Percentiles rank a stretch among this genome's conserved stretches.
These are phyloP conservation scores for Dioscorea alata DNA, from an alignment of 106 monocot genomes.

Conservation along the genomic window DNA sequence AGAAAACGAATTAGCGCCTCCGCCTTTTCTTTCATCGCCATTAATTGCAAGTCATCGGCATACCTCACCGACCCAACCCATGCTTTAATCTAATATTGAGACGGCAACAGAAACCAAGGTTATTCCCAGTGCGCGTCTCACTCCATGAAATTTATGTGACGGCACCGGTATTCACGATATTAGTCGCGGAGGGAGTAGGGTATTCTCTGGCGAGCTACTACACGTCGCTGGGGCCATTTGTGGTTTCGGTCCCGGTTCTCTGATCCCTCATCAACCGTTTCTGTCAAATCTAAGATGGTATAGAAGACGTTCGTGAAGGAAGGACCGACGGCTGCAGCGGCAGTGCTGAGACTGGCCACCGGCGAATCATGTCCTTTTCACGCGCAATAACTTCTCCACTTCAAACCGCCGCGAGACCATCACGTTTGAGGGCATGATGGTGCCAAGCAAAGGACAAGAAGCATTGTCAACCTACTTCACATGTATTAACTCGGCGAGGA, in stretches of 20 bases:
- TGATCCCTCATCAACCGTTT: conserved; percentile 98
- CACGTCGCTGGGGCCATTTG: conserved; percentile 90
- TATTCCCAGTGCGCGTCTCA: conserved; percentile 9
- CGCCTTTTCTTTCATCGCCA: background rate
- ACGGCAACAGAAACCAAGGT: background rate
- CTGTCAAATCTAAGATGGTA: conserved; percentile 94
- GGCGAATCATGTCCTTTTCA: conserved; percentile 92
- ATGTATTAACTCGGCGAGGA: conserved; percentile 87
- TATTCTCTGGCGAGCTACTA: conserved; percentile 95
- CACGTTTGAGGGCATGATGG: conserved; percentile 93
- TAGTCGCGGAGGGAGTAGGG: conserved; percentile 23
- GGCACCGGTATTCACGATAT: conserved; percentile 9
- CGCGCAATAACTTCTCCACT: conserved; percentile 75
- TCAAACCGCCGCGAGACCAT: conserved; percentile 83
- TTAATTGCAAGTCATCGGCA: background rate
- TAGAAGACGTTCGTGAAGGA: conserved; percentile 79
- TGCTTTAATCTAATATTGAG: background rate
- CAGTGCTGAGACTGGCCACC: conserved; percentile 69
- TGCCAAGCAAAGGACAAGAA: conserved; percentile 91
- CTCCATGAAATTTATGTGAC: conserved; percentile 16
- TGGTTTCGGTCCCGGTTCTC: conserved; percentile 89
- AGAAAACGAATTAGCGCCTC: no score
- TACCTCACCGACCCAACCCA: background rate
- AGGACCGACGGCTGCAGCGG: conserved; percentile 9
- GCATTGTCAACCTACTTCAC: conserved; percentile 98